Conservation (phyloP, 106 monocot genomes). For the Gastrodia elata region DNA sequence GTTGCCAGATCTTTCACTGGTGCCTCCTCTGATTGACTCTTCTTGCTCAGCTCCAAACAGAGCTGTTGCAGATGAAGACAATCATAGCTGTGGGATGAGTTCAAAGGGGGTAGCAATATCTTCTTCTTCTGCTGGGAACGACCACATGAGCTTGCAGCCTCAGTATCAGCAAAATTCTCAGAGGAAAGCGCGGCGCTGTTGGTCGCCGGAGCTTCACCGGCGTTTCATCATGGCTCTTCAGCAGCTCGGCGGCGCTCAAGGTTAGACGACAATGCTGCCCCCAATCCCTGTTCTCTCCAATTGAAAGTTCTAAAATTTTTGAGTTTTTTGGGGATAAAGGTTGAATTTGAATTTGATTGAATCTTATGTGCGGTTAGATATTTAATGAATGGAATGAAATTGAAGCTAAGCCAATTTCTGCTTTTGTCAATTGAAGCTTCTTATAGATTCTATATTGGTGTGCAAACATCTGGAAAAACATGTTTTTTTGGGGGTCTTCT, state of each 20-base stretch:
- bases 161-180: constrained; percentile 19
- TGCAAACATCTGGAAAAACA: background rate
- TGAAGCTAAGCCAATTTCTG: no score
- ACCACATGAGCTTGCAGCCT: constrained; percentile 6
- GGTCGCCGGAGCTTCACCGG: constrained; percentile 96
- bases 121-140: background rate
- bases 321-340: no score
- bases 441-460: background rate
- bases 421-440: no score
- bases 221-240: constrained; percentile 65
- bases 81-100: constrained; percentile 2
- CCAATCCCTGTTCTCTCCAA: no score
- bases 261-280: constrained; percentile 28
- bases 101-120: constrained; percentile 8
- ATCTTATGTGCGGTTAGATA: no score
- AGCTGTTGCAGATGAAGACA: constrained; percentile 7
- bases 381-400: no score
- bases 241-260: constrained; percentile 84
- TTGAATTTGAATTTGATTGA: no score
- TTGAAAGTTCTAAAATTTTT: no score
- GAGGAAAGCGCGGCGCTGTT: constrained; percentile 82
- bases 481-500: background rate
- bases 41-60: constrained; percentile 1
- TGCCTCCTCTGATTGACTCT: constrained; percentile 14
- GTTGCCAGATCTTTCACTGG: constrained; percentile 38